A percentile compares a stretch with the other conserved stretches of the same genome.
Conservation (phyloP, 208 protist species). For the Leishmania mexicana region DNA sequence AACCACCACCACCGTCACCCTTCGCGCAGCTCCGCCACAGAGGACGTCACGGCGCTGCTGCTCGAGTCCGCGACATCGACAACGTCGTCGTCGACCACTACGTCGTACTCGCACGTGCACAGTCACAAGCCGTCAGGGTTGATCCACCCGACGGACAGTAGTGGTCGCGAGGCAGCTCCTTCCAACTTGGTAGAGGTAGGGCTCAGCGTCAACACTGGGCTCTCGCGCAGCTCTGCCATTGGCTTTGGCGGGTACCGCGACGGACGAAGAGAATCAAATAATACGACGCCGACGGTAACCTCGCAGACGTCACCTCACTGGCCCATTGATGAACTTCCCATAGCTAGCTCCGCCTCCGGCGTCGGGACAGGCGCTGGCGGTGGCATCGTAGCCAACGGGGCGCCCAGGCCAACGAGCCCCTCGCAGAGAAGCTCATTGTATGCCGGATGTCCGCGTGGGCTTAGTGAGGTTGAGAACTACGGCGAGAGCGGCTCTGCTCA, state of each 20-base stretch:
- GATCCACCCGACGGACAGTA: not conserved
- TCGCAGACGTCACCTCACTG: not conserved
- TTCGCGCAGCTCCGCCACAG: constrained; percentile 8
- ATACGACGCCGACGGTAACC: not conserved
- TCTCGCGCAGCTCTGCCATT: not conserved
- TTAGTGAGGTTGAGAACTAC: not conserved
- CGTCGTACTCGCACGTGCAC: constrained; percentile 1
- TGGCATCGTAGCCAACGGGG: not conserved
- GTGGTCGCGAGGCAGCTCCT: not conserved
- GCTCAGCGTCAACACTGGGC: constrained; percentile 1
- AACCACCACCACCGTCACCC: constrained; percentile 3
- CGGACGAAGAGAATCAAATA: not conserved
- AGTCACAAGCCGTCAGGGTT: constrained; percentile 4
- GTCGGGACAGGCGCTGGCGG: not conserved
- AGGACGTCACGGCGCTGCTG: constrained; percentile 7
- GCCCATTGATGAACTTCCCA: constrained; percentile 2
- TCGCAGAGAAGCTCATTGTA: constrained; percentile 12
- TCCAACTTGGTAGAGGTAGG: not conserved
- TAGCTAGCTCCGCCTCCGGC: not conserved
- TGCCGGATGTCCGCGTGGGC: constrained; percentile 7
- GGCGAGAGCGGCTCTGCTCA: constrained; percentile 7
- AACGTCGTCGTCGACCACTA: not conserved
- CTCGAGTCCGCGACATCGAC: constrained; percentile 14
- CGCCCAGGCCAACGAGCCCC: constrained; percentile 1
- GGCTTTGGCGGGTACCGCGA: not conserved